Base-by-base conservation (phyloP, 2,329 filamentous ascomycete genomes). In the Ceratocystis huliohia region DNA sequence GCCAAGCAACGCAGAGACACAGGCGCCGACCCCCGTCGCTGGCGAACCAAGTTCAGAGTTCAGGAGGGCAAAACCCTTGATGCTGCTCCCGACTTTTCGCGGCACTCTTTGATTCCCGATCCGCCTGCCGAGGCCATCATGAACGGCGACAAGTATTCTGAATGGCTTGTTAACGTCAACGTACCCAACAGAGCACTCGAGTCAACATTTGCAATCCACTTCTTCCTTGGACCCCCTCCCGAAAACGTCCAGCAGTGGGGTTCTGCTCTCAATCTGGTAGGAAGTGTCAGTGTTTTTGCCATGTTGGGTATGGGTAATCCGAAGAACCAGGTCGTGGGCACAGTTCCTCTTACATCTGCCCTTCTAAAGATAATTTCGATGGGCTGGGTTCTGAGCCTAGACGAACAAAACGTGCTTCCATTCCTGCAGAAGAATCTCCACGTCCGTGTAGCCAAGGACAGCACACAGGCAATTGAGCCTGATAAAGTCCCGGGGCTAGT, bases 151-250 rank as follows among this genome's bases (percentile, higher is more conserved):
- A 72, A 72, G 8, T 84, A 85, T 71, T 78, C 77, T 5, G 81
- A 92, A 70, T 93, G 88, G 83, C 79, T 85, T 28, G 84, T 83
- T 70, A 89, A 88, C 71, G 80, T 92, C 57, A 77, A 78, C 17
- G 82, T 86, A 25, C 77, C 80, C 65, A 86, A 84, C 69, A 81
- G 83, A 67, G 83, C 83, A 1, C 74, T 88, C 7, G 77, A 81
- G 10, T 82, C 80, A 0, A 83, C 86, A 0, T 89, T 87, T 65
- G 70, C 69, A 0, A 77, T 93, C 22, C 83, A 87, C 72, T 77
- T 92, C 67, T 92, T 91, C 74, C 72, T 91, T 1, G 88, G 85
- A 0, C 73, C 78, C 1, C 76, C 78, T 1, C 76, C 80, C 0
- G 70, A 71, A 71, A 2, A 76, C 84, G 48, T 71, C 77, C 1